These are phyloP conservation scores for Platismatia glauca DNA, from an alignment of 495 filamentous ascomycete genomes.

Conservation along the genomic window DNA sequence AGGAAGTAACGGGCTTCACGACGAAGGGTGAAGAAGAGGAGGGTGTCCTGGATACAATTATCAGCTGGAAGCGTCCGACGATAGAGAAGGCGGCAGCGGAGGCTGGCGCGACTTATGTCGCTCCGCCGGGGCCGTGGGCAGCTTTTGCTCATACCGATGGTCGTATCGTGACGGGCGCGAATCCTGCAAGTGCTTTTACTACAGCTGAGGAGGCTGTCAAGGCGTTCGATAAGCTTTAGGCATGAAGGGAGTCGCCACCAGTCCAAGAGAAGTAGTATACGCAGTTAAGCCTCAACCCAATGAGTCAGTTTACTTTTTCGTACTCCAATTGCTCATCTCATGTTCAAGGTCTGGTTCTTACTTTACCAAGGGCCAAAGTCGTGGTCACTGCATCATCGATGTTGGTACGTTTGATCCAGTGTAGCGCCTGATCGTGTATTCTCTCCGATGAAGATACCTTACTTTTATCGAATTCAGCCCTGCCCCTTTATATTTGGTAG, in stretches of 20 bases:
- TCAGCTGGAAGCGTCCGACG: slow-evolving; percentile 27
- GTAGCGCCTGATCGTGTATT: no score
- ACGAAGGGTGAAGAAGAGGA: slow-evolving; percentile 35
- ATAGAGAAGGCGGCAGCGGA: slow-evolving; percentile 27
- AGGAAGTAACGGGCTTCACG: slow-evolving; percentile 41
- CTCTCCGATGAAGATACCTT: no score
- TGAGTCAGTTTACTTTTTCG: neutral
- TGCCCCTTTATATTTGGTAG: no score
- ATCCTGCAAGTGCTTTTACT: slow-evolving; percentile 7
- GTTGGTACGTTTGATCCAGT: neutral
- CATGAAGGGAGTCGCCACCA: neutral
- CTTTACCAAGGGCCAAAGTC: no score
- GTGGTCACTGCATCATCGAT: neutral
- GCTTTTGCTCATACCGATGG: slow-evolving; percentile 29
- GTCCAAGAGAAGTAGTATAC: neutral
- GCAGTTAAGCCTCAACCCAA: neutral
- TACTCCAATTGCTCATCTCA: no score
- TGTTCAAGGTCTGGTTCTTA: no score
- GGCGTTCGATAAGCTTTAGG: neutral
- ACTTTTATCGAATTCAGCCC: no score
- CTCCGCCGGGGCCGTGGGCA: slow-evolving; percentile 27
- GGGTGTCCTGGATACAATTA: slow-evolving; percentile 28
- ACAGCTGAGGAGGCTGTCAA: slow-evolving; percentile 5
- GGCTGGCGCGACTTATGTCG: slow-evolving; percentile 25
- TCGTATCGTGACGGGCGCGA: slow-evolving; percentile 3